These are phyloP conservation scores for Westerdykella sp. DNA, from an alignment of 2,329 filamentous ascomycete species.

Conservation along the genomic window DNA sequence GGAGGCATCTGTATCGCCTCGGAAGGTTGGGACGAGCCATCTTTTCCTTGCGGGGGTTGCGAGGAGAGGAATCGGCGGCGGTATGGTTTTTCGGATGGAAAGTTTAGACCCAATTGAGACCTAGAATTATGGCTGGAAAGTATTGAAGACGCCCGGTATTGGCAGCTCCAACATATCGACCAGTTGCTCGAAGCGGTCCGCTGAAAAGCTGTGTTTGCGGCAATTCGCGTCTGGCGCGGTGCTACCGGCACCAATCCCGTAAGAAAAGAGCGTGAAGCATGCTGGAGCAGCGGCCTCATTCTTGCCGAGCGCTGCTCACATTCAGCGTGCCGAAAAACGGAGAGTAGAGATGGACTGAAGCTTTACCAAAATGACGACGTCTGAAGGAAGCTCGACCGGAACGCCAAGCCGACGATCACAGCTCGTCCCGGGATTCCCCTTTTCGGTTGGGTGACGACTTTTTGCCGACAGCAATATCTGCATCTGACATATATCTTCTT, in stretches of 20 bases:
- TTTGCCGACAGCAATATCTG: constrained; percentile 9
- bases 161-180: constrained; percentile 26
- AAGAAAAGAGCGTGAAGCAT: constrained; percentile 33
- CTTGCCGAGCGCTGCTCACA: constrained; percentile 23
- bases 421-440: constrained; percentile 16
- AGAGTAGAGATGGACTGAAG: constrained; percentile 1
- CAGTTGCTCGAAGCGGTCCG: constrained; percentile 5
- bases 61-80: constrained; percentile 18
- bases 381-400: constrained; percentile 11
- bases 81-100: constrained; percentile 1
- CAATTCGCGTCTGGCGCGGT: not conserved
- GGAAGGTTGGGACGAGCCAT: constrained; percentile 14
- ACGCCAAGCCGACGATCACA: constrained; percentile 15
- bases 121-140: constrained; percentile 5
- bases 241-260: constrained; percentile 3
- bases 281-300: constrained; percentile 39
- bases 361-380: not conserved
- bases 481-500: not conserved
- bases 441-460: constrained; percentile 9
- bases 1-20: not conserved
- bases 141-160: constrained; percentile 21
- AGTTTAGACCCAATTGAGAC: constrained; percentile 3
- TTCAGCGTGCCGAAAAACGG: constrained; percentile 6
- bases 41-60: constrained; percentile 15
- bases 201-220: not conserved